Conservation (phyloP, 2,329 filamentous ascomycete genomes). For the Pseudocercospora ulei region DNA sequence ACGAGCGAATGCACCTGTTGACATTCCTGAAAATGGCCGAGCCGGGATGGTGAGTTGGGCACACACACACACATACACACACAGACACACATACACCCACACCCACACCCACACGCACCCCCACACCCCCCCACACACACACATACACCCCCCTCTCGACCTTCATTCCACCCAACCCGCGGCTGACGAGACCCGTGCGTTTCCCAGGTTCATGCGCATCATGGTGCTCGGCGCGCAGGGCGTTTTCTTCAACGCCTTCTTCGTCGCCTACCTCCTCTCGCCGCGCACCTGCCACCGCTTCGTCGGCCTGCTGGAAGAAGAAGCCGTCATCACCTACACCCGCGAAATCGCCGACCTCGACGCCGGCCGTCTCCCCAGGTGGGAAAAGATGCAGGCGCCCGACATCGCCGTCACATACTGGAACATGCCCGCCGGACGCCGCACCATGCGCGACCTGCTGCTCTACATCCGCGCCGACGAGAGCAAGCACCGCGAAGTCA, state of each 20-base stretch:
- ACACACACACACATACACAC: background rate
- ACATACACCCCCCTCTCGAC: too few species aligned
- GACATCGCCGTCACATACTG: slow-evolving; percentile 88
- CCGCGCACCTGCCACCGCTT: slow-evolving; percentile 88
- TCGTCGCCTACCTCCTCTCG: slow-evolving; percentile 75
- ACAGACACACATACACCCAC: background rate
- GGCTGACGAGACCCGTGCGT: background rate
- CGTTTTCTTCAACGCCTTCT: slow-evolving; percentile 92
- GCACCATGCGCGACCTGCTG: slow-evolving; percentile 76
- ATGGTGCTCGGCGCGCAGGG: slow-evolving; percentile 90
- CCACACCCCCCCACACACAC: background rate
- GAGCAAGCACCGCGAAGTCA: slow-evolving; percentile 72
- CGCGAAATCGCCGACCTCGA: slow-evolving; percentile 81
- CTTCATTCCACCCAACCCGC: too few species aligned
- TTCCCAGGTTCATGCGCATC: slow-evolving; percentile 62
- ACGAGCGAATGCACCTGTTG: slow-evolving; percentile 70
- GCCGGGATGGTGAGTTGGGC: slow-evolving; percentile 52
- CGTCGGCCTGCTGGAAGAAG: slow-evolving; percentile 93
- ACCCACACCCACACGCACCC: background rate
- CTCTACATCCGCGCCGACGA: slow-evolving; percentile 86
- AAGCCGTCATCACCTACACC: slow-evolving; percentile 92
- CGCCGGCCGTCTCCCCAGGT: slow-evolving; percentile 68
- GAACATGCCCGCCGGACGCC: slow-evolving; percentile 77
- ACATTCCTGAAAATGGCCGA: slow-evolving; percentile 88
- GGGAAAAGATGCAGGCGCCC: slow-evolving; percentile 68